These are phyloP conservation scores for Euptelea pleiosperma DNA, from an alignment of 164 flowering plant species.

Conservation along the genomic window DNA sequence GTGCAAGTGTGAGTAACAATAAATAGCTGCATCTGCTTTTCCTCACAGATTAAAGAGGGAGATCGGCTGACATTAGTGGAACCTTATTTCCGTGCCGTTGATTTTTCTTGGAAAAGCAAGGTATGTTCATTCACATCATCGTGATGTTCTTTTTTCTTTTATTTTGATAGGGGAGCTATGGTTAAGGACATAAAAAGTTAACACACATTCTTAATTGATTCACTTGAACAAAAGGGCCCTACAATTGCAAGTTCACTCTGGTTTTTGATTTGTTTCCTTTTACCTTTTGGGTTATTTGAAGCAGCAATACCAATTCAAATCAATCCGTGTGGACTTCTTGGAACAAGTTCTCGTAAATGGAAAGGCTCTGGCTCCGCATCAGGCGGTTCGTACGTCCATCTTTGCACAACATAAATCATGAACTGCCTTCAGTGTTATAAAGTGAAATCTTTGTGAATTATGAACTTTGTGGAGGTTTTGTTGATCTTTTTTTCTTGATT, in stretches of 20 bases:
- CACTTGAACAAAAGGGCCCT: no score
- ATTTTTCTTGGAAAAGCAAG: conserved; percentile 78
- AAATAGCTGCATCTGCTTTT: conserved; percentile 2
- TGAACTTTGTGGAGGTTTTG: no score
- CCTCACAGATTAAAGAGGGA: conserved; percentile 70
- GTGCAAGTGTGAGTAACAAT: neutral
- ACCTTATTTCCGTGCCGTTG: conserved; percentile 45
- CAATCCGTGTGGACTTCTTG: conserved; percentile 73
- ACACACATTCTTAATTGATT: no score
- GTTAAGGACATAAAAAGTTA: no score
- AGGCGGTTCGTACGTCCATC: conserved; percentile 47
- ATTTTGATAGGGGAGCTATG: no score
- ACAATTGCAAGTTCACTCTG: no score
- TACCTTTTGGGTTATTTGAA: neutral
- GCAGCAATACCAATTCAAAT: conserved; percentile 67
- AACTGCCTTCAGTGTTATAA: conserved; percentile 4
- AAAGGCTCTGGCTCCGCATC: conserved; percentile 40
- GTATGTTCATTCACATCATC: conserved; percentile 33
- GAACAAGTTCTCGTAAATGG: conserved; percentile 82
- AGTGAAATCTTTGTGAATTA: no score
- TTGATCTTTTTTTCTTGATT: no score
- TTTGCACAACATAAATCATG: conserved; percentile 69
- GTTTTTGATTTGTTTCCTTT: conserved; percentile 7
- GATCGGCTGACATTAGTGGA: conserved; percentile 67
- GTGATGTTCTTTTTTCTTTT: no score